These are phyloP conservation scores for Coix lacrymajobi DNA, from an alignment of 176 grass and related monocot genomes.

Conservation along the genomic window DNA sequence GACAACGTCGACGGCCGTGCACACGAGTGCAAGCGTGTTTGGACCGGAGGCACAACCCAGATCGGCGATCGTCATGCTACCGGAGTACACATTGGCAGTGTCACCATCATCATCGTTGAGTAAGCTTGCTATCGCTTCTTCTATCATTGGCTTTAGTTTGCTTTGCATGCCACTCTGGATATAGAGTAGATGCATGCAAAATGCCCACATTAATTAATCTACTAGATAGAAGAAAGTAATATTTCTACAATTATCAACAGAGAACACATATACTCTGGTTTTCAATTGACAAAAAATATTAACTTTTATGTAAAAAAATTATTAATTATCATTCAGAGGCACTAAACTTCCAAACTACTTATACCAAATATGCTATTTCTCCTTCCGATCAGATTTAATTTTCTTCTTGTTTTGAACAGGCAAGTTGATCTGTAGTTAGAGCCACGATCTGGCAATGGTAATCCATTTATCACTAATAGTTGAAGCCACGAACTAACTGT, in stretches of 20 bases:
- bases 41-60: constrained; percentile 25
- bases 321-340: too few relatives aligned
- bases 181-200: not conserved
- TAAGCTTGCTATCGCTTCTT: not conserved
- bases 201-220: not conserved
- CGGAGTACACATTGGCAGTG: not conserved
- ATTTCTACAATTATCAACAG: not conserved
- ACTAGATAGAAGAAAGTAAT: not conserved
- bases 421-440: too few relatives aligned
- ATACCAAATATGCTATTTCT: too few relatives aligned
- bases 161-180: not conserved
- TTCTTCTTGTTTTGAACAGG: too few relatives aligned
- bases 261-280: not conserved
- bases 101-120: not conserved
- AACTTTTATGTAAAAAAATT: not conserved
- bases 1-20: not conserved
- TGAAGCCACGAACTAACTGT: too few relatives aligned
- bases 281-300: too few relatives aligned
- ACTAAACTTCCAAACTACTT: too few relatives aligned
- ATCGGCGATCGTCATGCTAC: not conserved
- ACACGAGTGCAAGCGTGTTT: not conserved
- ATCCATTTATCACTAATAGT: too few relatives aligned
- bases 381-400: too few relatives aligned
- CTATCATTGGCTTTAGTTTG: constrained; percentile 14
- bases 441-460: too few relatives aligned